Evolutionary conservation across 2,329 filamentous ascomycete genomes (phyloP), one percentile per base, ranked within the genome.

Genomic region (Sclerotinia spermophila): DNA sequence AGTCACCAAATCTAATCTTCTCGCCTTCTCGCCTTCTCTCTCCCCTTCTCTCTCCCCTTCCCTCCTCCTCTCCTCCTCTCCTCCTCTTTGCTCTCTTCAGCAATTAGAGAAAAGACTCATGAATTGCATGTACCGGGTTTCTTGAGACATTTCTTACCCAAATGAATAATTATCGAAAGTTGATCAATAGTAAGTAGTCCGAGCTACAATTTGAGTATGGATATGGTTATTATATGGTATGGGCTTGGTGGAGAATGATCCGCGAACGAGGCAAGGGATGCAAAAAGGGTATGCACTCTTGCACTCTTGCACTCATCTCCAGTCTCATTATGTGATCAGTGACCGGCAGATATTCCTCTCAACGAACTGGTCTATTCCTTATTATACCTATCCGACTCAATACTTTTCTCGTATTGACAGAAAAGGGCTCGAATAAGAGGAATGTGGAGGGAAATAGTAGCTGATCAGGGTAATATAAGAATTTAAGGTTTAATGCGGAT

Each of bases 101-200:
- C 38, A 27, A 44, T 30, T 21, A 44, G 13, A 61, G 35, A 2
- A 53, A 53, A 53, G 48, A n/a, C 48, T 27, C n/a, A 53, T 53
- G n/a, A n/a, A n/a, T n/a, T n/a, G n/a, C n/a, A n/a, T 3, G 55
- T 38, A 44, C 59, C 59, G 44, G 40, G 59, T 33, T 44, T 62
- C 61, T 30, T 65, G 45, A 65, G 45, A 65, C 62, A 65, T 65
- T 24, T 38, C 19, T 21, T 40, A 17, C 62, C 45, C 62, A 53
- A 66, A 53, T 61, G 1, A 30, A 17, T 60, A 19, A 42, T 30
- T 27, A 60, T 35, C 1, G n/a, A 61, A 44, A 10, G 30, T n/a
- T 27, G 58, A 60, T 66, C 61, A 40, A 45, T 33, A 45, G 42
- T 45, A 30, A n/a, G 24, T 24, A 11, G 61, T 64, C 60, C 42